A percentile compares a stretch with the other conserved stretches of the same genome.
phyloP scores from a whole-genome alignment of 2,329 filamentous ascomycete genomes.

The Apiospora malaysiana region DNA sequence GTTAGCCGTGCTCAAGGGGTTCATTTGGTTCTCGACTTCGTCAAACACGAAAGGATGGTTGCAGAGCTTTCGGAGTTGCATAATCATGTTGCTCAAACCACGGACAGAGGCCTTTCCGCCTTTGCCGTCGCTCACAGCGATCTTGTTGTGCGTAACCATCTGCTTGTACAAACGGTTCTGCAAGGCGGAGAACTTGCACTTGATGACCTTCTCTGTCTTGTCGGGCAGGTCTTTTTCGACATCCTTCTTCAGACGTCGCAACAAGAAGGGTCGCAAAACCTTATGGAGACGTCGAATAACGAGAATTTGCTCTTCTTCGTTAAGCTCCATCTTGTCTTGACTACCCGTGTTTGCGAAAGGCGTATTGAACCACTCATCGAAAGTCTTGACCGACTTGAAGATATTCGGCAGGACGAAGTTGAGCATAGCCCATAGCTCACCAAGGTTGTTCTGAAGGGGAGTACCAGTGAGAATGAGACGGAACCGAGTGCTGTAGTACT shows the following conservation, averaged over 20 bases:
- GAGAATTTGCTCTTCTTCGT: conserved; percentile 98
- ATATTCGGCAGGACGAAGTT: conserved; percentile 98
- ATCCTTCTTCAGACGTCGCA: conserved; percentile 98
- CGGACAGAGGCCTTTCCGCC: conserved; percentile 93
- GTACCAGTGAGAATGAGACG: conserved; percentile 97
- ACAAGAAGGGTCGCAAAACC: conserved; percentile 93
- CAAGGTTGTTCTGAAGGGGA: conserved; percentile 94
- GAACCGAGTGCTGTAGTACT: conserved; percentile 94
- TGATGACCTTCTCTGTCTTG: conserved; percentile 99
- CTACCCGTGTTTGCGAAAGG: conserved; percentile 98
- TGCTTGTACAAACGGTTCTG: conserved; percentile 97
- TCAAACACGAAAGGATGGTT: conserved; percentile 99
- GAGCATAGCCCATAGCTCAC: conserved; percentile 95
- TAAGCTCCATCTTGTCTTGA: conserved; percentile 98
- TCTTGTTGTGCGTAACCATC: conserved; percentile 92
- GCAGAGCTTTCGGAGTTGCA: conserved; percentile 98
- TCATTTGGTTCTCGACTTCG: conserved; percentile 98
- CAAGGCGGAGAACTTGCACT: conserved; percentile 96
- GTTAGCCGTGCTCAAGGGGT: conserved; percentile 85
- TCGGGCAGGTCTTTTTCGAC: conserved; percentile 98
- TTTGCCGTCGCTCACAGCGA: conserved; percentile 93
- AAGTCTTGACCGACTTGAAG: conserved; percentile 98
- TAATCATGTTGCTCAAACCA: conserved; percentile 98
- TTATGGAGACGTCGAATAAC: conserved; percentile 98
- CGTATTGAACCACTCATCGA: conserved; percentile 99